These are phyloP conservation scores for Bothriochloa decipiens DNA, from an alignment of 176 grass and related monocot genomes.

Conservation along the genomic window DNA sequence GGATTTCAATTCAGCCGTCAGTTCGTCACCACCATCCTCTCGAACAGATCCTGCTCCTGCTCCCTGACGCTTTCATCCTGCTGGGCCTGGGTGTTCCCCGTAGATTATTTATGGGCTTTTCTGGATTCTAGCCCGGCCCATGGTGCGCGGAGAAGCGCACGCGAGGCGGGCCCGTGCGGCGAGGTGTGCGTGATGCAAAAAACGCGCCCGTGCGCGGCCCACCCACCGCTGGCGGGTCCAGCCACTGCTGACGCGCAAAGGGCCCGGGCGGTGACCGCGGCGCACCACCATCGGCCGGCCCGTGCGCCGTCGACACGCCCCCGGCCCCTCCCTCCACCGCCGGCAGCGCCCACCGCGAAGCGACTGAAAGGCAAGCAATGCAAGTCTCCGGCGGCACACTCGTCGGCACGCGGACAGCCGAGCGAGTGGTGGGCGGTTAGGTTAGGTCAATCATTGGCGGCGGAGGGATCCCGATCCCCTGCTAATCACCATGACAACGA, in stretches of 20 bases:
- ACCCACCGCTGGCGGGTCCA: neutral
- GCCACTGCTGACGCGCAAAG: neutral
- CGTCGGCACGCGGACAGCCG: too few relatives aligned
- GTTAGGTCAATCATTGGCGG: neutral
- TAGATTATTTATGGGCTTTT: too few relatives aligned
- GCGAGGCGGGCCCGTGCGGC: neutral
- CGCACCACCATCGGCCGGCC: neutral
- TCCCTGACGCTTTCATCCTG: too few relatives aligned
- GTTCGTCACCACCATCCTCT: too few relatives aligned
- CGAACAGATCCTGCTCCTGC: too few relatives aligned
- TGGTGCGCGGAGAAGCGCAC: too few relatives aligned
- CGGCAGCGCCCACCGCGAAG: slow-evolving; percentile 11
- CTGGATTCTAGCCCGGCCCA: too few relatives aligned
- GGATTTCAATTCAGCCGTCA: too few relatives aligned
- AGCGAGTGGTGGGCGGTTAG: neutral
- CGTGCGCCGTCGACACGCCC: neutral
- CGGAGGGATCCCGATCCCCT: neutral
- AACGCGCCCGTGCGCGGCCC: neutral
- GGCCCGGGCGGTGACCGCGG: too few relatives aligned
- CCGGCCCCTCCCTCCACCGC: neutral
- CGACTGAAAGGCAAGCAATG: neutral
- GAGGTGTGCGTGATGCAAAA: neutral
- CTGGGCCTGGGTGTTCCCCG: neutral
- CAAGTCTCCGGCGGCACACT: too few relatives aligned
- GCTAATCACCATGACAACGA: neutral